Evolutionary conservation across 2,329 filamentous ascomycete species (phyloP).

Genomic region (Dothideomycetes sp.): DNA sequence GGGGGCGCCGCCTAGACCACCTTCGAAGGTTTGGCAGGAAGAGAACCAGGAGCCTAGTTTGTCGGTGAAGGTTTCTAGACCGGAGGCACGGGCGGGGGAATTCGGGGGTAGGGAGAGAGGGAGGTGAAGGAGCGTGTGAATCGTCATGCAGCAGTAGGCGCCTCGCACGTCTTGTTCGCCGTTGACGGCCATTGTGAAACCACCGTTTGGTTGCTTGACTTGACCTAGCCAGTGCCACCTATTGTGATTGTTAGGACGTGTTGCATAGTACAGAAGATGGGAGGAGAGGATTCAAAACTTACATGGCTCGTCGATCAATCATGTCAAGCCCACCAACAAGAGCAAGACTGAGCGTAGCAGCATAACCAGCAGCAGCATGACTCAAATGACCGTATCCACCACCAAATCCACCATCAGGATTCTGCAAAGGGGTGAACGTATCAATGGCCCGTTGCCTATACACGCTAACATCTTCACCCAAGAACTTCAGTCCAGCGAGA

Average conservation of each 20-base stretch:
- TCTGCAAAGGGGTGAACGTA: conserved; percentile 75
- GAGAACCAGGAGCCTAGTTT: conserved; percentile 71
- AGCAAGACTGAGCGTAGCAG: conserved; percentile 66
- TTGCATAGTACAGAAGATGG: not conserved
- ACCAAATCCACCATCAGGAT: conserved; percentile 75
- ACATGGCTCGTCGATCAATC: conserved; percentile 71
- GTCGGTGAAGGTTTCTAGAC: conserved; percentile 58
- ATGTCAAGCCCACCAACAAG: conserved; percentile 68
- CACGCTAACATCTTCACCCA: conserved; percentile 61
- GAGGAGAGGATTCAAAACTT: conserved; percentile 23
- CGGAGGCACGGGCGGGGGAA: conserved; percentile 56
- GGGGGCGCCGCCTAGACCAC: conserved; percentile 79
- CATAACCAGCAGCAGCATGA: conserved; percentile 85
- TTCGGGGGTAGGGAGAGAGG: conserved; percentile 69
- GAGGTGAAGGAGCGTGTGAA: conserved; percentile 74
- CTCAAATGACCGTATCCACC: conserved; percentile 86
- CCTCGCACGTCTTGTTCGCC: conserved; percentile 93
- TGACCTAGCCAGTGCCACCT: conserved; percentile 78
- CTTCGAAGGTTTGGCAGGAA: conserved; percentile 89
- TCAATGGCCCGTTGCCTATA: conserved; percentile 57
- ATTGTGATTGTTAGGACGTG: conserved; percentile 19
- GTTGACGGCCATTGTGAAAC: conserved; percentile 77
- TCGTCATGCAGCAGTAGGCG: conserved; percentile 81
- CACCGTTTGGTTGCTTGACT: conserved; percentile 78
- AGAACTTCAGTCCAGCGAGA: conserved; percentile 61